Evolutionary conservation across 164 flowering plant species (phyloP), one percentile per base, ranked within the genome.

Genomic region (Akebia trifoliata): DNA sequence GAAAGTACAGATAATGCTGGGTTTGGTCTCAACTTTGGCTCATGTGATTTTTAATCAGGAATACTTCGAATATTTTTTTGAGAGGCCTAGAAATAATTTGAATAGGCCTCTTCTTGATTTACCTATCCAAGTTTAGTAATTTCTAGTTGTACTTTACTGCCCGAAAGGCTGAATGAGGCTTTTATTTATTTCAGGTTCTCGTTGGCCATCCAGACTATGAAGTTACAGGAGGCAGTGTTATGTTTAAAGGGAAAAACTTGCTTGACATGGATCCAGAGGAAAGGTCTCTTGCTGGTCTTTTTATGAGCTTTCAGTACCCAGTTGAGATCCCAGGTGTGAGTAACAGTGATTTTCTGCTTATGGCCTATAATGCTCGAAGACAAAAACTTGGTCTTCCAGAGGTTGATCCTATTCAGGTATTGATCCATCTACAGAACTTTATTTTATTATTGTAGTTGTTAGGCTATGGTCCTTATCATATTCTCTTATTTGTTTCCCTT

Each of bases 181-280:
- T 31, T 59, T 42, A 12, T 43, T 44, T 47, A 8, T 50, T 70
- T 66, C 66, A 94, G 99, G 99, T 94, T 65, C 96, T 94, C 72
- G 97, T 75, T 72, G 99, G 99, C 44, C 99, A 94, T 75, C 97
- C 97, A 24, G 97, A 90, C 73, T 94, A 94, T 78, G 96, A 90
- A 65, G 88, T 94, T 64, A 86, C 95, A 7, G 95, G 93, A 59
- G 99, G 99, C 24, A 87, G 78, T 73, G 71, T 82, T 17, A 68
- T 69, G 57, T 94, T 83, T 66, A 94, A 90, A 74, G 96, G 99
- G 26, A 83, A 87, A 70, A 78, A 84, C 64, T 68, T 94, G 75
- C 86, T 94, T 36, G 96, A 90, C 18, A 87, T 87, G 95, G 93
- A 79, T 24, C 95, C 96, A 8, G 97, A 87, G 63, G 95, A 94